Percentiles rank a stretch among this genome's conserved stretches.
phyloP scores from a whole-genome alignment of 2,329 filamentous ascomycete species.

The Hortaea werneckii region DNA sequence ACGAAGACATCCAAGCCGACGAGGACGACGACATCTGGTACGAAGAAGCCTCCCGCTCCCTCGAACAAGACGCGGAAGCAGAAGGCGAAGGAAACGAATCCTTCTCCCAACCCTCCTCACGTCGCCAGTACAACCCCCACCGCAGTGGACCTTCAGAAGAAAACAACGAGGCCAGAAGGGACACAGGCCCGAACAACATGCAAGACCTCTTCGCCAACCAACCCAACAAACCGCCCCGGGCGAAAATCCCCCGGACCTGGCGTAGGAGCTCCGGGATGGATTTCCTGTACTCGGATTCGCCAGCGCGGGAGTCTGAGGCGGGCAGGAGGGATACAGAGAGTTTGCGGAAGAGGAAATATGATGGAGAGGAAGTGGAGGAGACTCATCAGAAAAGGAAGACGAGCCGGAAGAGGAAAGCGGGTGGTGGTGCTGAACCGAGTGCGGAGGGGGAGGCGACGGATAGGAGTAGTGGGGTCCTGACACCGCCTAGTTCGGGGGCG shows the following conservation, averaged over 20 bases:
- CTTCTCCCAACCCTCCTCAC: background rate
- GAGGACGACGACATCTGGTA: constrained; percentile 35
- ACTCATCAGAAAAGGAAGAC: constrained; percentile 1
- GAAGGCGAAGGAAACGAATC: background rate
- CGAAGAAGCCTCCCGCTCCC: constrained; percentile 35
- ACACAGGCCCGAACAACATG: constrained; percentile 7
- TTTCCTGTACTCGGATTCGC: constrained; percentile 30
- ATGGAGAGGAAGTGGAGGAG: constrained; percentile 1
- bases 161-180: constrained; percentile 6
- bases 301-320: constrained; percentile 8
- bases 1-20: constrained; percentile 1
- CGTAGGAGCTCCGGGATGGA: constrained; percentile 30
- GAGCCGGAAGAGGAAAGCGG: constrained; percentile 1
- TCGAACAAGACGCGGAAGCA: constrained; percentile 7
- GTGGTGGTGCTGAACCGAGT: background rate
- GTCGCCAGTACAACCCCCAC: constrained; percentile 6
- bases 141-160: background rate
- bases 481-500: constrained; percentile 21
- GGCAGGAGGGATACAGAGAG: background rate
- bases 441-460: constrained; percentile 1
- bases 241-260: constrained; percentile 34
- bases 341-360: background rate
- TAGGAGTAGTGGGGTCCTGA: constrained; percentile 22
- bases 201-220: constrained; percentile 28
- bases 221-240: constrained; percentile 25